Conservation (phyloP, 2,329 filamentous ascomycete genomes). For the Alternaria hordeiaustralica region DNA sequence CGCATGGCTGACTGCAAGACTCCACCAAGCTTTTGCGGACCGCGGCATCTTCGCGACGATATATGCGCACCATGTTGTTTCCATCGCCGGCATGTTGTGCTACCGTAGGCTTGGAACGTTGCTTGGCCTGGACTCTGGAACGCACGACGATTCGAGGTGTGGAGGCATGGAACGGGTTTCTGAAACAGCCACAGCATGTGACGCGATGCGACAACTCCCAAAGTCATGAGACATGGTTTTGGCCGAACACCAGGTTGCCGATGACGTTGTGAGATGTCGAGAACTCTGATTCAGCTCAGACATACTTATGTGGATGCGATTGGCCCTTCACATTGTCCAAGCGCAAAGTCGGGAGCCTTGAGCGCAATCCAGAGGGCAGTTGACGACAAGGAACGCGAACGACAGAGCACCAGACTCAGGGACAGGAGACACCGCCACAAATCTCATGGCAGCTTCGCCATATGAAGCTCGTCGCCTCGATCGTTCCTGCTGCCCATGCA, state of each 20-base stretch:
- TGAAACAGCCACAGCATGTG: slow-evolving; percentile 21
- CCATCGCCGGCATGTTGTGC: neutral
- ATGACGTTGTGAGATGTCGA: neutral
- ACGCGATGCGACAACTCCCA: slow-evolving; percentile 3
- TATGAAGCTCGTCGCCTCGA: neutral
- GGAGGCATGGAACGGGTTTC: slow-evolving; percentile 14
- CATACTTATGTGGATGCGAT: neutral
- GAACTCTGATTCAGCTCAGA: neutral
- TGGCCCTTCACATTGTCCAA: neutral
- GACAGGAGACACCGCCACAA: neutral
- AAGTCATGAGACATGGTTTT: neutral
- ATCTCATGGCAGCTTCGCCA: neutral
- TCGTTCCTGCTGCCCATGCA: neutral
- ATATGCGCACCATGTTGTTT: neutral
- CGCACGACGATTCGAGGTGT: slow-evolving; percentile 12
- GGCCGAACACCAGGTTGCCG: neutral
- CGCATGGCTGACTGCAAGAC: slow-evolving; percentile 12
- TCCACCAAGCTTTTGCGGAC: slow-evolving; percentile 13
- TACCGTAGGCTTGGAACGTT: slow-evolving; percentile 8
- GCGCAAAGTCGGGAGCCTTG: neutral
- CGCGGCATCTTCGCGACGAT: neutral
- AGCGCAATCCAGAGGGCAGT: neutral
- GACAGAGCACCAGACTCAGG: neutral
- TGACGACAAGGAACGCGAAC: neutral
- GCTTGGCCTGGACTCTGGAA: slow-evolving; percentile 20